Evolutionary conservation across 495 filamentous ascomycete genomes (phyloP), one percentile per base, ranked within the genome.

Genomic region (Penicillium turbatum): DNA sequence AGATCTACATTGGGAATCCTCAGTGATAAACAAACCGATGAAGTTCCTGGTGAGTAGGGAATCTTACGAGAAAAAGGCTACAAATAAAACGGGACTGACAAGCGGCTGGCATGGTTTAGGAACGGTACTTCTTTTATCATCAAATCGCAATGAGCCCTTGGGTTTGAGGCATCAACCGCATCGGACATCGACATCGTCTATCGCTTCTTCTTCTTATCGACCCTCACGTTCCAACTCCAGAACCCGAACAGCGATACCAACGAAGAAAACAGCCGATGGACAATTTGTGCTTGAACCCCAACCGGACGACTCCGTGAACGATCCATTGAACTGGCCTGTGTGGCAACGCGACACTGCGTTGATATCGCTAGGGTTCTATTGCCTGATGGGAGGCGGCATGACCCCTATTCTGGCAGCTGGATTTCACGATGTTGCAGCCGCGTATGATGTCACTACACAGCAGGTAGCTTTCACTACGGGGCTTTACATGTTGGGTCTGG

Each of bases 401-500:
- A 96, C 92, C 0, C 87, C 92, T 0, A 77, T 96, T 29, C 76
- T 98, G 6, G 92, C 93, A 0, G 93, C 93, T 3, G 93, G 92
- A 6, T 97, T 98, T 68, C 83, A 80, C 15, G 74, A 93, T 37
- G 88, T 98, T 24, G 86, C 92, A 15, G 51, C 72, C 0, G 82
- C 80, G 3, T 96, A 88, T 62, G 55, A 79, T 52, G 84, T 96
- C 12, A 77, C 81, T 5, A 84, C 87, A 12, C 78, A 89, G 27
- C 67, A 80, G 55, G 92, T 97, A 31, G 87, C 93, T 1, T 82
- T 93, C 38, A 97, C 93, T 1, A 96, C 93, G 1, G 93, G 93
- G 0, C 71, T 98, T 12, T 97, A 90, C 67, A 98, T 98, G 93
- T 76, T 96, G 82, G 93, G 93, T 2, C 75, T 97, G 19, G 93